Evolutionary conservation across 768 basidiomycete genomes (phyloP).

Genomic region (Cytidiella melzeri): DNA sequence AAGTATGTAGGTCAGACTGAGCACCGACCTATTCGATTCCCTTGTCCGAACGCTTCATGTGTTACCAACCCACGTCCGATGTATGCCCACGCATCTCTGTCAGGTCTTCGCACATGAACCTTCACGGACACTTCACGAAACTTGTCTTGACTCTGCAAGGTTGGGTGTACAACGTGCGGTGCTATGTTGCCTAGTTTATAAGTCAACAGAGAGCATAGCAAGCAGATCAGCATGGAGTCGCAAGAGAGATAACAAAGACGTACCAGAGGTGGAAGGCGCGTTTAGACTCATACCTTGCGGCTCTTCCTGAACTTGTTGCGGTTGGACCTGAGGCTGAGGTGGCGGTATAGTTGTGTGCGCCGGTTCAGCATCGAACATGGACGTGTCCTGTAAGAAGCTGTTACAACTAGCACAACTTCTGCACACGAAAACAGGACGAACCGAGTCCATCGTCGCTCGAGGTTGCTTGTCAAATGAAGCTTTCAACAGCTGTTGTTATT

Average conservation of each 20-base stretch:
- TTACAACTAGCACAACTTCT: background rate
- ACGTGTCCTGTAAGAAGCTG: conserved; percentile 11
- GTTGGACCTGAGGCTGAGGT: conserved; percentile 10
- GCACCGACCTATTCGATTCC: conserved; percentile 71
- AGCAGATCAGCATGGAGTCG: background rate
- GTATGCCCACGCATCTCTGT: conserved; percentile 77
- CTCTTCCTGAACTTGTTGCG: conserved; percentile 5
- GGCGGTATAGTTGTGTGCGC: conserved; percentile 5
- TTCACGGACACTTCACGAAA: conserved; percentile 80
- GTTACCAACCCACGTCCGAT: conserved; percentile 72
- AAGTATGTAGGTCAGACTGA: background rate
- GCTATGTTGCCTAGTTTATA: background rate
- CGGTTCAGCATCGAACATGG: conserved; percentile 15
- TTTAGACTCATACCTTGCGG: conserved; percentile 9
- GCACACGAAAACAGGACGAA: background rate
- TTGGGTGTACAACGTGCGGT: background rate
- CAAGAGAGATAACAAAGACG: background rate
- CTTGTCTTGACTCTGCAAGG: conserved; percentile 32
- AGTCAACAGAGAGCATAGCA: background rate
- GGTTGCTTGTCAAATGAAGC: too few relatives aligned
- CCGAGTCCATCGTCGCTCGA: background rate
- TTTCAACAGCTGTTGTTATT: too few relatives aligned
- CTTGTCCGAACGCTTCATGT: conserved; percentile 69
- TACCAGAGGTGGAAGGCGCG: background rate
- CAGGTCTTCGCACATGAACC: conserved; percentile 76